Evolutionary conservation across 108 stramenopile species (phyloP).

Genomic region (Thalassiosira profunda): DNA sequence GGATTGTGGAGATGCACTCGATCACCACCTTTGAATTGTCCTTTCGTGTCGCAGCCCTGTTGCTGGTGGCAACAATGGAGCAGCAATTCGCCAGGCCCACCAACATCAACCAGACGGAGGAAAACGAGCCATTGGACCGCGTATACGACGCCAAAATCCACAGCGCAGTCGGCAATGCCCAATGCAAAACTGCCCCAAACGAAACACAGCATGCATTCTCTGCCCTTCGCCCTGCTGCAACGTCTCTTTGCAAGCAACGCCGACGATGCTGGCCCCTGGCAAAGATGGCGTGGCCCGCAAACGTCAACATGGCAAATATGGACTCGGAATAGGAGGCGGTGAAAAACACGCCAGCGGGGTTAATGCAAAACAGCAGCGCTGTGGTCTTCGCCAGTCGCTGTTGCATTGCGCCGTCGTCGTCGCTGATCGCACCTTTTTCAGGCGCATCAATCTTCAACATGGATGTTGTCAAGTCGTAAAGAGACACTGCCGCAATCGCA

Average conservation of each 20-base stretch:
- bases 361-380: conserved; percentile 62
- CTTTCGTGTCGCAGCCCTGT: not conserved
- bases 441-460: not conserved
- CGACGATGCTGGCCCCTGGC: conserved; percentile 33
- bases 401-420: not conserved
- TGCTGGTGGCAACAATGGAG: not conserved
- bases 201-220: not conserved
- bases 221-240: not conserved
- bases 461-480: conserved; percentile 64
- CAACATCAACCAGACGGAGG: conserved; percentile 61
- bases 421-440: not conserved
- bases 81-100: conserved; percentile 50
- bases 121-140: conserved; percentile 83
- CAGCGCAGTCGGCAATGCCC: conserved; percentile 22
- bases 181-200: conserved; percentile 14
- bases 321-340: conserved; percentile 84
- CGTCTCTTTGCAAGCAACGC: not conserved
- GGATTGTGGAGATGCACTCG: conserved; percentile 4
- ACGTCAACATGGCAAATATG: conserved; percentile 66
- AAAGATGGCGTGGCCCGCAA: conserved; percentile 54
- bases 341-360: conserved; percentile 91
- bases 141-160: conserved; percentile 78
- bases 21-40: not conserved
- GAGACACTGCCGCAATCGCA: conserved; percentile 53
- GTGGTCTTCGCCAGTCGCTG: conserved; percentile 17